Conservation (phyloP, 768 basidiomycete species). For the Tricholoma flavovirens region DNA sequence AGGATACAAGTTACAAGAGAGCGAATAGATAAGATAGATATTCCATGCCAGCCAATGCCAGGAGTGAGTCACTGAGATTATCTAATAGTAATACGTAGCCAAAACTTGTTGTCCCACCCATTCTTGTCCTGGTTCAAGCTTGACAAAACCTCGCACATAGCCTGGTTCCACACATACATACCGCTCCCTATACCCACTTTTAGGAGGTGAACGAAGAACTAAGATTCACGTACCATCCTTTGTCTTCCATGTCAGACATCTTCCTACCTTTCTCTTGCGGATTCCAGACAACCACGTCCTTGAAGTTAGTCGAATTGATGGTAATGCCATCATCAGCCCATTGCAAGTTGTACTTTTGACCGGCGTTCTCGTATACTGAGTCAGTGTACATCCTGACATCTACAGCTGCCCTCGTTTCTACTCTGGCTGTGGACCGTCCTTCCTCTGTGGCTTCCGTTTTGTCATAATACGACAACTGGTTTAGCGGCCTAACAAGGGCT, state of each 20-base stretch:
- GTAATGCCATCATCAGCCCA: neutral
- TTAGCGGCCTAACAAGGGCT: conserved; percentile 59
- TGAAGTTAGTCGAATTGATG: neutral
- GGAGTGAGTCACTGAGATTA: no score
- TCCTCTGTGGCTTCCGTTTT: conserved; percentile 65
- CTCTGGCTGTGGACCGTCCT: conserved; percentile 28
- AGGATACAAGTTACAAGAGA: neutral
- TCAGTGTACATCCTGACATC: neutral
- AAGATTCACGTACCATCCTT: neutral
- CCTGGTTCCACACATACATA: conserved; percentile 1
- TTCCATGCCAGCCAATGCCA: neutral
- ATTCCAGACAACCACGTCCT: neutral
- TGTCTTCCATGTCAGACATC: neutral
- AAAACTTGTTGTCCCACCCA: conserved; percentile 79
- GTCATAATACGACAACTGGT: conserved; percentile 66
- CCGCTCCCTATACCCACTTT: neutral
- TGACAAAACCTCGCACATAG: conserved; percentile 4
- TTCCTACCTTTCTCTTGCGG: neutral
- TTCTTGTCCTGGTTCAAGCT: conserved; percentile 53
- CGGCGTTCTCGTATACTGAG: neutral
- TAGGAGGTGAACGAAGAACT: neutral
- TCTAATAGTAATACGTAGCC: conserved; percentile 17
- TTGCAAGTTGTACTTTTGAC: neutral
- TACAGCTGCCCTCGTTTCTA: neutral
- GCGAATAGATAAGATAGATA: neutral